Conservation (phyloP, 495 filamentous ascomycete species). For the Monascus purpureus region DNA sequence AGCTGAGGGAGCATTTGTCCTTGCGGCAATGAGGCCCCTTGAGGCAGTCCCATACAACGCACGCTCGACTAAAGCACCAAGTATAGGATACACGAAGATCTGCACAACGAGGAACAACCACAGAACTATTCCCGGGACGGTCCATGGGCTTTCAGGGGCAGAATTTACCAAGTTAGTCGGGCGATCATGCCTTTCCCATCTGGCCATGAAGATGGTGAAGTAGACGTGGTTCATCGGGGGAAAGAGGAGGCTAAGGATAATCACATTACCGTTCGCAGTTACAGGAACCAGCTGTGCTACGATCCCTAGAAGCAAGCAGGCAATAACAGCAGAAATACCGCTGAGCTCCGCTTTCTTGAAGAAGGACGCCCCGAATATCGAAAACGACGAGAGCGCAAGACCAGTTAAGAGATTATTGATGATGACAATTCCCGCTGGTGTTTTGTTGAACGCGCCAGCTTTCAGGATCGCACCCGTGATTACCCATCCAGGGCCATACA, state of each 20-base stretch:
- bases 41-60: slow-evolving; percentile 59
- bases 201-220: slow-evolving; percentile 53
- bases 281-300: slow-evolving; percentile 49
- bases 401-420: slow-evolving; percentile 51
- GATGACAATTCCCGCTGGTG: slow-evolving; percentile 44
- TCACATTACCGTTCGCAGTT: slow-evolving; percentile 40
- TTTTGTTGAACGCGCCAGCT: slow-evolving; percentile 46
- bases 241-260: slow-evolving; percentile 54
- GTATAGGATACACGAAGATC: slow-evolving; percentile 53
- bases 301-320: slow-evolving; percentile 52
- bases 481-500: slow-evolving; percentile 61
- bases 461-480: slow-evolving; percentile 48
- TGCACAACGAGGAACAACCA: slow-evolving; percentile 61
- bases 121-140: slow-evolving; percentile 48
- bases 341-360: slow-evolving; percentile 68
- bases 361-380: slow-evolving; percentile 55
- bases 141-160: slow-evolving; percentile 47
- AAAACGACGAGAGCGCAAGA: slow-evolving; percentile 50
- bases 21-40: slow-evolving; percentile 40
- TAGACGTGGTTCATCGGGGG: slow-evolving; percentile 66
- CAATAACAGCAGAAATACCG: slow-evolving; percentile 52
- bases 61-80: slow-evolving; percentile 61
- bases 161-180: slow-evolving; percentile 40
- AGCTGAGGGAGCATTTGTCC: slow-evolving; percentile 22
- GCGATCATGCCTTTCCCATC: slow-evolving; percentile 43